Conservation (phyloP, 768 basidiomycete species). For the Tricholoma matsutake region DNA sequence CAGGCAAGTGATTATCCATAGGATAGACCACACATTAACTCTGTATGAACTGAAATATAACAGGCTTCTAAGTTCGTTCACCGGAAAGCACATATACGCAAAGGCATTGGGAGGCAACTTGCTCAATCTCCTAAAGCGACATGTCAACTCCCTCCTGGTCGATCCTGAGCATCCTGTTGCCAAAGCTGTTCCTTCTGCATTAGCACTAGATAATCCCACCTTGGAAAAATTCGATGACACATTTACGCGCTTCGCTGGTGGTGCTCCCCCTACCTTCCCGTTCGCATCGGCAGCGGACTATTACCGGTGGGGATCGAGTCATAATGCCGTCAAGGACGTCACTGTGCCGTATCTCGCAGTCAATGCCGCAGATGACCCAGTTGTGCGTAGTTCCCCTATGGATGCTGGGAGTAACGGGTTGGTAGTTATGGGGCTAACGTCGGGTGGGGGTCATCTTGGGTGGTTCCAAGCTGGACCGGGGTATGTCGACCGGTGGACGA, state of each 20-base stretch:
- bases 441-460: conserved; percentile 71
- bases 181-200: conserved; percentile 39
- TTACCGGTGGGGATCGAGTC: conserved; percentile 52
- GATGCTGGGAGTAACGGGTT: conserved; percentile 47
- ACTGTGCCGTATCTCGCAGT: conserved; percentile 70
- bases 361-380: conserved; percentile 74
- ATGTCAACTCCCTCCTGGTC: conserved; percentile 42
- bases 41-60: too few species aligned
- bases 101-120: conserved; percentile 75
- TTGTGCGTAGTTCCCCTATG: conserved; percentile 59
- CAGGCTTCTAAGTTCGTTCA: conserved; percentile 52
- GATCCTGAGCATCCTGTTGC: conserved; percentile 48
- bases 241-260: conserved; percentile 66
- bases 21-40: not conserved
- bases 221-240: conserved; percentile 54
- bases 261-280: conserved; percentile 52
- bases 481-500: conserved; percentile 55
- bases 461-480: conserved; percentile 60
- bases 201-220: conserved; percentile 49
- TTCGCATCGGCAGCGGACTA: conserved; percentile 40
- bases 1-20: conserved; percentile 28
- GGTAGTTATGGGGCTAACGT: conserved; percentile 57
- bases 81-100: conserved; percentile 63
- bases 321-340: conserved; percentile 52
- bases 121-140: conserved; percentile 47